Conservation (phyloP, 1,284 basidiomycete species). For the Psilocybe mexicana region DNA sequence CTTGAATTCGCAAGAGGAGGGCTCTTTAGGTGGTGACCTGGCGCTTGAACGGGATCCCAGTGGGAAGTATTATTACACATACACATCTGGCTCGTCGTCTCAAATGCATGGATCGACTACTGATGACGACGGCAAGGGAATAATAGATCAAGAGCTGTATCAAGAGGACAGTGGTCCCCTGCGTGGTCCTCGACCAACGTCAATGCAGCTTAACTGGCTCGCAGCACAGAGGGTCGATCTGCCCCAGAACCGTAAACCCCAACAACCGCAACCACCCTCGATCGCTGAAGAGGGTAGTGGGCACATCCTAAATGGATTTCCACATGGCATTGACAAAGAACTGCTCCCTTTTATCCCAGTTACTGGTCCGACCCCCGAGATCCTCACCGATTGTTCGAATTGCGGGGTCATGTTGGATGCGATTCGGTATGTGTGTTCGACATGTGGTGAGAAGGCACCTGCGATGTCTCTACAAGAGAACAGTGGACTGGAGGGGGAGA, state of each 20-base stretch:
- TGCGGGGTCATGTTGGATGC: slow-evolving; percentile 75
- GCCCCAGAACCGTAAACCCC: slow-evolving; percentile 13
- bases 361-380: slow-evolving; percentile 55
- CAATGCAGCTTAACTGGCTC: slow-evolving; percentile 64
- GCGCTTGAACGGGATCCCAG: slow-evolving; percentile 63
- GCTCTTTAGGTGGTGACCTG: slow-evolving; percentile 54
- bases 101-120: slow-evolving; percentile 50
- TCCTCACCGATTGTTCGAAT: slow-evolving; percentile 78
- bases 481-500: slow-evolving; percentile 25
- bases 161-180: slow-evolving; percentile 20
- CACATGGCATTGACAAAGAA: slow-evolving; percentile 39
- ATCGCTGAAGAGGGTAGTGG: slow-evolving; percentile 18
- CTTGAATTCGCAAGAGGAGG: slow-evolving; percentile 35
- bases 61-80: slow-evolving; percentile 76
- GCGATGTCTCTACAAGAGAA: slow-evolving; percentile 13
- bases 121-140: slow-evolving; percentile 45
- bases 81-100: slow-evolving; percentile 54
- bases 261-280: slow-evolving; percentile 13
- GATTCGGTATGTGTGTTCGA: slow-evolving; percentile 84
- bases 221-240: slow-evolving; percentile 44
- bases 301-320: slow-evolving; percentile 20
- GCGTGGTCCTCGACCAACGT: slow-evolving; percentile 49
- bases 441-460: slow-evolving; percentile 76
- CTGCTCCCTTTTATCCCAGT: slow-evolving; percentile 53
- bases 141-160: slow-evolving; percentile 9